These are phyloP conservation scores for Casuarina equisetifolia DNA, from an alignment of 306 rosid species.

Conservation along the genomic window DNA sequence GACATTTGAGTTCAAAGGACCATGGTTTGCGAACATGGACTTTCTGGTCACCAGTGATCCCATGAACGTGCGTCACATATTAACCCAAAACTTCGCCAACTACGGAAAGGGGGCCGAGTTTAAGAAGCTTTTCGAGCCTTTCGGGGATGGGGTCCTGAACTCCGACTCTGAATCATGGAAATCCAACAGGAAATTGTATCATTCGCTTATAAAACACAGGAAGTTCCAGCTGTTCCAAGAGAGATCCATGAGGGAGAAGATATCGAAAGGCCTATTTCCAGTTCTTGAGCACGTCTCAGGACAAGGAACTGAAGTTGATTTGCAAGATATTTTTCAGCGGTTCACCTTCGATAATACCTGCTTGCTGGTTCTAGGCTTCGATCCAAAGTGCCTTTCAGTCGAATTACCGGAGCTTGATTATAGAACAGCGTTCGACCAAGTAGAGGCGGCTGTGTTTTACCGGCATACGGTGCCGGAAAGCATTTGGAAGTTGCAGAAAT, in stretches of 20 bases:
- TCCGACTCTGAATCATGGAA: neutral
- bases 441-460: neutral
- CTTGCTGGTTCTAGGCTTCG: neutral
- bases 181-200: neutral
- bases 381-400: neutral
- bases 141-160: too few relatives aligned
- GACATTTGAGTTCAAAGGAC: neutral
- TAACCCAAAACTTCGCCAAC: too few relatives aligned
- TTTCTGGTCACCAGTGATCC: neutral
- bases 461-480: neutral
- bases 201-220: neutral
- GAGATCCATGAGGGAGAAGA: neutral
- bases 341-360: neutral
- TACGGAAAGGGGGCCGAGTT: too few relatives aligned
- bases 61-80: neutral
- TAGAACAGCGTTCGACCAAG: neutral
- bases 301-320: neutral
- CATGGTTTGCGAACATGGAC: conserved; percentile 1
- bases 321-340: too few relatives aligned
- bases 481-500: conserved; percentile 5
- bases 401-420: neutral
- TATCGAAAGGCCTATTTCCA: neutral
- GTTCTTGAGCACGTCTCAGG: neutral
- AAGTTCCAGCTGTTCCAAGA: neutral
- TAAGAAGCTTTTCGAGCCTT: too few relatives aligned